Evolutionary conservation across 169 alveolate species (phyloP).

Genomic region (Theileria orientalis): DNA sequence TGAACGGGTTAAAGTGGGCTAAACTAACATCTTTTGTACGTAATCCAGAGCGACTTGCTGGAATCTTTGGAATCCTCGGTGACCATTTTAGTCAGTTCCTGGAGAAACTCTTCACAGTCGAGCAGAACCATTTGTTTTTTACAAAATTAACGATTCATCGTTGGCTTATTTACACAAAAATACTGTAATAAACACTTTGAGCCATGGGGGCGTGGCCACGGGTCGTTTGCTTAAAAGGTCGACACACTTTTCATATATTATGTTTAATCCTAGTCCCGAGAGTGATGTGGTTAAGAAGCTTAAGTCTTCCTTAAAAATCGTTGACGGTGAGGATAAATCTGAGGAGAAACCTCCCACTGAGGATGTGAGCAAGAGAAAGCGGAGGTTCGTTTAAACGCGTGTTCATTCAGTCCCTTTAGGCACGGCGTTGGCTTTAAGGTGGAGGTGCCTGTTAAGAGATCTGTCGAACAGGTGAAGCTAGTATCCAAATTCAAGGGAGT

Average conservation of each 20-base stretch:
- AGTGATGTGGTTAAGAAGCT: background rate
- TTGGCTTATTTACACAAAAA: background rate
- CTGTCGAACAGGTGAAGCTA: background rate
- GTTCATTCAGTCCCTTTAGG: too few species aligned
- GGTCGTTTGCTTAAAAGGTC: too few species aligned
- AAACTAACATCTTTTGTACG: conserved; percentile 71
- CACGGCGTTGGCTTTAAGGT: background rate
- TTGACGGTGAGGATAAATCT: too few species aligned
- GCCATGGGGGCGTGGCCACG: too few species aligned
- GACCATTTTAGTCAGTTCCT: conserved; percentile 64
- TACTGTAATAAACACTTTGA: background rate
- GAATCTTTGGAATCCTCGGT: conserved; percentile 49
- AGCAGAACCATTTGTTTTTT: conserved; percentile 62
- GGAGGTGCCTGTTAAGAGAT: background rate
- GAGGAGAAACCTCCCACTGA: too few species aligned
- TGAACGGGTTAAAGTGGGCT: background rate
- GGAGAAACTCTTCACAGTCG: conserved; percentile 59
- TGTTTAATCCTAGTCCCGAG: background rate
- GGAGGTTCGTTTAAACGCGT: too few species aligned
- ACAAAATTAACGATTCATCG: background rate
- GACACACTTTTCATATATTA: background rate
- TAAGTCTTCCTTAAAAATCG: background rate
- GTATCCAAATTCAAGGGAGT: background rate
- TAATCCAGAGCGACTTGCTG: conserved; percentile 69
- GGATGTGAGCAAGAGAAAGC: too few species aligned